A percentile compares a stretch with the other conserved stretches of the same genome.
Evolutionary conservation across 1,139 yeast genomes (phyloP).

Genomic region (Saccharomycopsis hybrid): DNA sequence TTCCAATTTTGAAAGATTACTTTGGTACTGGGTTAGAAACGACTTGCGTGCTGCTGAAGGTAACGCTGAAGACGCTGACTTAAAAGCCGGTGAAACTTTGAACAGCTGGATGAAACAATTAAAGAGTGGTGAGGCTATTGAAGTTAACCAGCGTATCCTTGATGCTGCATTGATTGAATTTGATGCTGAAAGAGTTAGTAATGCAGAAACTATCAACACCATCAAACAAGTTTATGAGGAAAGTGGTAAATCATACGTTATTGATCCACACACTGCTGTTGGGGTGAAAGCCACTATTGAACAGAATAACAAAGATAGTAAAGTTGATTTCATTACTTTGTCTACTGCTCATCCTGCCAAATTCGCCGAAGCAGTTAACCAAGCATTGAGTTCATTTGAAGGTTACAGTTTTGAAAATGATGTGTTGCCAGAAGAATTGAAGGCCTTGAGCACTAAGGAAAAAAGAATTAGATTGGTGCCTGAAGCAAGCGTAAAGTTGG

Average conservation of each 20-base stretch:
- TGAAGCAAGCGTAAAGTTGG: constrained; percentile 62
- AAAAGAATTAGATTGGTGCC: constrained; percentile 75
- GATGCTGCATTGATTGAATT: constrained; percentile 62
- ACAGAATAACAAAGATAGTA: constrained; percentile 43
- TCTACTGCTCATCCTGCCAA: constrained; percentile 99
- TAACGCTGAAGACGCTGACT: constrained; percentile 36
- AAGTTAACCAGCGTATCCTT: constrained; percentile 60
- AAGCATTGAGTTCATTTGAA: constrained; percentile 56
- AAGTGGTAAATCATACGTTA: constrained; percentile 46
- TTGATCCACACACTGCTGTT: constrained; percentile 96
- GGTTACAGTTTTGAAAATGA: constrained; percentile 82
- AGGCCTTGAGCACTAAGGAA: constrained; percentile 59
- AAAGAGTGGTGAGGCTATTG: constrained; percentile 68
- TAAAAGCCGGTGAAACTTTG: constrained; percentile 69
- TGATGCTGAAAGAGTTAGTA: constrained; percentile 73
- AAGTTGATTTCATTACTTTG: constrained; percentile 61
- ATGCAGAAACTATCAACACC: constrained; percentile 68
- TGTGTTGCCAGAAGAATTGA: constrained; percentile 85
- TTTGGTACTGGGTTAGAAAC: constrained; percentile 88
- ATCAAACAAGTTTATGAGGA: constrained; percentile 59
- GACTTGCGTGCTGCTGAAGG: constrained; percentile 28
- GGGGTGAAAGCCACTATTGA: constrained; percentile 74
- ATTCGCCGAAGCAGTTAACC: constrained; percentile 90
- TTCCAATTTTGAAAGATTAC: constrained; percentile 89
- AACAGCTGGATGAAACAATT: constrained; percentile 74